These are phyloP conservation scores for Capsella rubella DNA, from an alignment of 441 rosid genomes.

Conservation along the genomic window DNA sequence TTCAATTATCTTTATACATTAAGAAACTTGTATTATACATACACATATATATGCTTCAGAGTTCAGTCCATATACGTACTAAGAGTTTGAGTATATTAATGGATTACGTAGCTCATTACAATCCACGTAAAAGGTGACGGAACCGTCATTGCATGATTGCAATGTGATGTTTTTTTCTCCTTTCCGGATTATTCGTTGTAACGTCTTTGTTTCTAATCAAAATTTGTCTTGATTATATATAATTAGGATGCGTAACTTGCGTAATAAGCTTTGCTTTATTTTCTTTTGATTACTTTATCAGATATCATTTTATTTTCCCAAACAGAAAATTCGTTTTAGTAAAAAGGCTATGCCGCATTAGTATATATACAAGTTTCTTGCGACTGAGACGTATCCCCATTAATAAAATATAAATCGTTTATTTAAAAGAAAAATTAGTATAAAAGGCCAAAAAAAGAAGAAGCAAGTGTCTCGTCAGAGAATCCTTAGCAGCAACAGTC, in stretches of 20 bases:
- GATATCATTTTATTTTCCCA: background rate
- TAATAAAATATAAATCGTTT: background rate
- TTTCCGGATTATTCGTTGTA: conserved; percentile 2
- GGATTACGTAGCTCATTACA: conserved; percentile 5
- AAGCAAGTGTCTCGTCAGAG: conserved; percentile 6
- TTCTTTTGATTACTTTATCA: background rate
- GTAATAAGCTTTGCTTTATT: conserved; percentile 26
- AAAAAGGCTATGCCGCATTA: background rate
- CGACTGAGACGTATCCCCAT: background rate
- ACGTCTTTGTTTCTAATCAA: background rate
- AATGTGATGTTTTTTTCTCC: background rate
- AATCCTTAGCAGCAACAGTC: background rate
- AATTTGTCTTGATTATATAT: background rate
- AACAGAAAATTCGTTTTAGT: background rate
- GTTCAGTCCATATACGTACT: background rate
- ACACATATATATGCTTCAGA: background rate
- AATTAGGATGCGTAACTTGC: conserved; percentile 23
- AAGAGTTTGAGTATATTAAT: background rate
- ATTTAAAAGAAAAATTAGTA: background rate
- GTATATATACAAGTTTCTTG: background rate
- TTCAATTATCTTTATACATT: conserved; percentile 2
- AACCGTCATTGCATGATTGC: background rate
- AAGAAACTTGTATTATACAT: conserved; percentile 18
- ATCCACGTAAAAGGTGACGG: conserved; percentile 3
- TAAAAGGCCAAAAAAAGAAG: background rate